A percentile compares a stretch with the other conserved stretches of the same genome.
Conservation (phyloP, 768 basidiomycete species). For the Boletus sensibilis region DNA sequence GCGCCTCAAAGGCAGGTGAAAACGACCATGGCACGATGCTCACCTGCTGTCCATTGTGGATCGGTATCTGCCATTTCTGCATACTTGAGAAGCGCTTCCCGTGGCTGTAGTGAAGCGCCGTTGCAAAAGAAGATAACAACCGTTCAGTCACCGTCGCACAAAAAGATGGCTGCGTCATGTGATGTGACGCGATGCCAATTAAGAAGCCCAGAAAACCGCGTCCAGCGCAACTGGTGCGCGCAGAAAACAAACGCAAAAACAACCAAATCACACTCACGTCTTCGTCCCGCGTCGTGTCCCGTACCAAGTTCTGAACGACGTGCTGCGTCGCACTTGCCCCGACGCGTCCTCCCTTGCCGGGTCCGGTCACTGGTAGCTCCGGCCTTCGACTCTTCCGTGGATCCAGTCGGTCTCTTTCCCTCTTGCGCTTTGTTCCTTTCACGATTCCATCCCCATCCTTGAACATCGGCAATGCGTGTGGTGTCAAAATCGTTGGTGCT, state of each 20-base stretch:
- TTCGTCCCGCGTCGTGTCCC: slow-evolving; percentile 87
- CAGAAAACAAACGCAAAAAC: slow-evolving; percentile 8
- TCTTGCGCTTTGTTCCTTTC: slow-evolving; percentile 79
- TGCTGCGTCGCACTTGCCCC: slow-evolving; percentile 98
- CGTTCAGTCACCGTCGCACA: slow-evolving; percentile 25
- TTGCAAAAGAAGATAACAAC: slow-evolving; percentile 17
- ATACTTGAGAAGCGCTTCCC: slow-evolving; percentile 94
- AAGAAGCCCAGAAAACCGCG: not conserved
- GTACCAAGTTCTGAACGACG: slow-evolving; percentile 91
- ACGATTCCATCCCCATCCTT: slow-evolving; percentile 70
- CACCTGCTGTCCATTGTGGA: slow-evolving; percentile 84
- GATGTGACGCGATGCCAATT: slow-evolving; percentile 10
- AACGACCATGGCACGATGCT: slow-evolving; percentile 36
- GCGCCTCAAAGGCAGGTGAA: slow-evolving; percentile 13
- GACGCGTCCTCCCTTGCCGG: slow-evolving; percentile 90
- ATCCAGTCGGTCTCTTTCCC: slow-evolving; percentile 86
- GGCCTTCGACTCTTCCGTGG: slow-evolving; percentile 91
- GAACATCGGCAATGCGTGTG: slow-evolving; percentile 91
- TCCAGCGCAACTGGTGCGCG: not conserved
- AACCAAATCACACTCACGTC: slow-evolving; percentile 74
- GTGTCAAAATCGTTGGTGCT: slow-evolving; percentile 87
- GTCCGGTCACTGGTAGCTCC: slow-evolving; percentile 89
- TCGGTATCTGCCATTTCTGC: slow-evolving; percentile 74
- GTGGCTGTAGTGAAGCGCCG: slow-evolving; percentile 59
- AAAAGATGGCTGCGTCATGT: slow-evolving; percentile 16